A percentile compares a stretch with the other conserved stretches of the same genome.
phyloP scores from a whole-genome alignment of 345 rosid genomes.

The Psidium guajava region DNA sequence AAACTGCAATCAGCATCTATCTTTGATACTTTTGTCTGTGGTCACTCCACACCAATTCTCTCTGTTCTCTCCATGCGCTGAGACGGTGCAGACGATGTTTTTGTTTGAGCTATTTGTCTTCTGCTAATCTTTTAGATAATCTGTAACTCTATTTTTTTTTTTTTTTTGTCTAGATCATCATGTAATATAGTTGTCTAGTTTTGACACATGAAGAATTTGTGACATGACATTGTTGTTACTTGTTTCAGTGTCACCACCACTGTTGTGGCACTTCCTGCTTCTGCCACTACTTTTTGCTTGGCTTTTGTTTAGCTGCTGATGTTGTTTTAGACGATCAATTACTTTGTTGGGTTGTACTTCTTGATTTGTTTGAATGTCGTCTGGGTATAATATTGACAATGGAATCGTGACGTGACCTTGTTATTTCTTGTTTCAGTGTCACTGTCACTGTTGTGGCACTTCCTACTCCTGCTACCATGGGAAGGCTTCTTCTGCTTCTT shows the following conservation, averaged over 20 bases:
- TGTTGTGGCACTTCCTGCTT: neutral
- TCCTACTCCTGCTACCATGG: constrained; percentile 47
- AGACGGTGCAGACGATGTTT: neutral
- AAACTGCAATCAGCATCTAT: neutral
- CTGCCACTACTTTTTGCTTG: neutral
- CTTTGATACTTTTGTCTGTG: neutral
- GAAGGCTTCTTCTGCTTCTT: constrained; percentile 83
- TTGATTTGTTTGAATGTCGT: neutral
- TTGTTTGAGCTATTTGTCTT: neutral
- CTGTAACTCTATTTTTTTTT: neutral
- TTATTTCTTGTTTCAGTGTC: constrained; percentile 39
- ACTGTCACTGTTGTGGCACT: constrained; percentile 60
- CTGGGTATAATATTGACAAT: neutral
- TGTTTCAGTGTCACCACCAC: neutral
- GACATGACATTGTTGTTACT: neutral
- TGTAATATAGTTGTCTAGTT: neutral
- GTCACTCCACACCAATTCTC: neutral
- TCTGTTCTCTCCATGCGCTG: neutral
- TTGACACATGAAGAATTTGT: neutral
- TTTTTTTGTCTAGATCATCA: neutral
- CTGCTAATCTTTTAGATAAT: neutral
- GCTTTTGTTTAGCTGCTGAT: neutral
- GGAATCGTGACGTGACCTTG: neutral
- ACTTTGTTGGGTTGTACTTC: neutral
- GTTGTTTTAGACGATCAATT: neutral